Base-by-base conservation (phyloP, 768 basidiomycete genomes). In the Russula abietina region DNA sequence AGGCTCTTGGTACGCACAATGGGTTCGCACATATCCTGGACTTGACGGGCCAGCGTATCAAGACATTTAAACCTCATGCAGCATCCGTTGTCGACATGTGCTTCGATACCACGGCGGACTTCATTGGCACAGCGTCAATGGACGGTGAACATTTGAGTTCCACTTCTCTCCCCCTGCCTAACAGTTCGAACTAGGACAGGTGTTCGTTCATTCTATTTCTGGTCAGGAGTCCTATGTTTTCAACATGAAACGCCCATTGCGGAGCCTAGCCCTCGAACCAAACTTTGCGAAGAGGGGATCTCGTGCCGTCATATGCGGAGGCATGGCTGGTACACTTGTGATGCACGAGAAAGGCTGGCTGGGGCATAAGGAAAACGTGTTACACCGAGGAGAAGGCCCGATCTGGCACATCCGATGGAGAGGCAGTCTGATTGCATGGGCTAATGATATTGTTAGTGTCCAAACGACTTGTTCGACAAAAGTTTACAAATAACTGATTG, bases 341-440 rank as follows among this genome's bases (percentile, higher is more conserved):
- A 69, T 97, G 68, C 84, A 90, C 66, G 96, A 98, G 78, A 98
- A 97, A 71, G 91, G 94, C 7, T 98, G 97, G 95, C 75, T 98
- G 1, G 94, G 96, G 0, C 91, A 97, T 69, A 97, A 91, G 70
- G 94, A 96, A 72, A 91, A 87, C 0, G 73, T 87, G 7, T 72
- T 97, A 22, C 88, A 93, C 70, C 79, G 77, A 39, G 90, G 88
- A 4, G 97, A 98, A 75, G 97, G 96, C 12, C 92, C 97, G 0
- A 91, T 99, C 57, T 98, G 94, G 93, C 85, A 87, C 56, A 84
- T 87, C 11, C 81, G 88, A 61, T 98, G 97, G 97, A 79, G 85
- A 69, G 87, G 86, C 1, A 82, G 82, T 53, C 77, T 97, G 33
- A 93, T 98, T 67, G 94, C 93, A 0, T 99, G 97, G 97, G 93